Evolutionary conservation across 306 rosid genomes (phyloP).

Genomic region (Pyrus betulifolia): DNA sequence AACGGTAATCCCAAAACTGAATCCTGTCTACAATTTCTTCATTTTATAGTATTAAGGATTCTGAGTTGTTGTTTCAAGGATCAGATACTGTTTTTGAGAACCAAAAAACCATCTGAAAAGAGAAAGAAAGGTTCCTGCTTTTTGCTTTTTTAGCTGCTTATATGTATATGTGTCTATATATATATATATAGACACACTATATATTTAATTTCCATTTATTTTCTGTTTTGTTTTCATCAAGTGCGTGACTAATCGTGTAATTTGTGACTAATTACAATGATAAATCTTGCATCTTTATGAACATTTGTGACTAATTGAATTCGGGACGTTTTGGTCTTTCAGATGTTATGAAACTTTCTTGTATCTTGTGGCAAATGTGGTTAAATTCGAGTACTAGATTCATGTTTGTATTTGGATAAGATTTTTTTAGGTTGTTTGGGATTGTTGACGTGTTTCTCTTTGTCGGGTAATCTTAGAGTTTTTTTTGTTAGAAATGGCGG

Average conservation of each 20-base stretch:
- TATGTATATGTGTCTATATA: too few relatives aligned
- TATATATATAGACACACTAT: too few relatives aligned
- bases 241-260: background rate
- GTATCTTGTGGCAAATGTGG: background rate
- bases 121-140: background rate
- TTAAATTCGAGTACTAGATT: background rate
- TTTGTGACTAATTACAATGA: background rate
- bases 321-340: background rate
- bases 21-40: background rate
- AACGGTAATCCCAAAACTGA: background rate
- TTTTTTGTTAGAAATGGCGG: slow-evolving; percentile 1
- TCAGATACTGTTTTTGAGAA: background rate
- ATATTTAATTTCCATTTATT: too few relatives aligned
- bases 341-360: background rate
- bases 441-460: background rate
- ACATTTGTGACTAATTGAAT: background rate
- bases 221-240: background rate
- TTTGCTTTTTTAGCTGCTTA: background rate
- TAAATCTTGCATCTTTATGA: background rate
- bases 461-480: background rate
- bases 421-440: too few relatives aligned
- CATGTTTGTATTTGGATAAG: background rate
- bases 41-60: background rate
- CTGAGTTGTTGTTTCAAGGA: background rate
- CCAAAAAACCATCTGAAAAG: background rate